Evolutionary conservation across 495 filamentous ascomycete genomes (phyloP).

Genomic region (Copromyces sp.): DNA sequence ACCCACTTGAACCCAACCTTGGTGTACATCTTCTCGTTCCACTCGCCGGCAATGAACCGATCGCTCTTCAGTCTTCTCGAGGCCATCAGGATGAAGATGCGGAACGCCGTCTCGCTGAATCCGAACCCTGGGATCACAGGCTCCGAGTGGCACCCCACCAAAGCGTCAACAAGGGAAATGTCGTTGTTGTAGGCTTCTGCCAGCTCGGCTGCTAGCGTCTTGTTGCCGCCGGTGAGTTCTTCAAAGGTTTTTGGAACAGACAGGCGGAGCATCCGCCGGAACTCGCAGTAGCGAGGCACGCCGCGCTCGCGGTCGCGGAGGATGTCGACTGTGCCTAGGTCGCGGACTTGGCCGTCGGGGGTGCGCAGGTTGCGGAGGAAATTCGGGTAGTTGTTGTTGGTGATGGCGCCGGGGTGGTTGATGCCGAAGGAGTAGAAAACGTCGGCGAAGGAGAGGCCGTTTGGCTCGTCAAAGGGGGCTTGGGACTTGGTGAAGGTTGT

Average conservation of each 20-base stretch:
- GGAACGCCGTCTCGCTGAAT: conserved; percentile 33
- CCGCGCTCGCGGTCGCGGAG: conserved; percentile 37
- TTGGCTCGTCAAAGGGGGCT: conserved; percentile 13
- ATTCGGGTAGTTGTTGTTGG: conserved; percentile 28
- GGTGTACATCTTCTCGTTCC: conserved; percentile 27
- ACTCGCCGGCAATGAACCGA: conserved; percentile 28
- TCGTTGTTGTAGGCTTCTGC: conserved; percentile 20
- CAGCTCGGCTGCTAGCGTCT: conserved; percentile 19
- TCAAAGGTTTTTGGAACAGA: conserved; percentile 18
- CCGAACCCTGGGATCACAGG: conserved; percentile 33
- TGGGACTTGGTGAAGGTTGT: conserved; percentile 25
- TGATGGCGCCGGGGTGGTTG: conserved; percentile 36
- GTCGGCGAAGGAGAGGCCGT: conserved; percentile 25
- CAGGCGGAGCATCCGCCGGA: conserved; percentile 33
- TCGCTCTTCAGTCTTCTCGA: conserved; percentile 30
- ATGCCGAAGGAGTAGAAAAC: conserved; percentile 37
- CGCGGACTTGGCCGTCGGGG: conserved; percentile 23
- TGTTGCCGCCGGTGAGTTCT: conserved; percentile 27
- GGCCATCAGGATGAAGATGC: conserved; percentile 32
- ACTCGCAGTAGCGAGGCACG: conserved; percentile 35
- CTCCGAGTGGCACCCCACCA: conserved; percentile 29
- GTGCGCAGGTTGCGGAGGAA: conserved; percentile 28
- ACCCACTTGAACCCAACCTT: conserved; percentile 32
- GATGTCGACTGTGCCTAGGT: conserved; percentile 35
- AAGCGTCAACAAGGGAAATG: conserved; percentile 28